phyloP scores from a whole-genome alignment of 768 basidiomycete species.

The Trametes elegans region DNA sequence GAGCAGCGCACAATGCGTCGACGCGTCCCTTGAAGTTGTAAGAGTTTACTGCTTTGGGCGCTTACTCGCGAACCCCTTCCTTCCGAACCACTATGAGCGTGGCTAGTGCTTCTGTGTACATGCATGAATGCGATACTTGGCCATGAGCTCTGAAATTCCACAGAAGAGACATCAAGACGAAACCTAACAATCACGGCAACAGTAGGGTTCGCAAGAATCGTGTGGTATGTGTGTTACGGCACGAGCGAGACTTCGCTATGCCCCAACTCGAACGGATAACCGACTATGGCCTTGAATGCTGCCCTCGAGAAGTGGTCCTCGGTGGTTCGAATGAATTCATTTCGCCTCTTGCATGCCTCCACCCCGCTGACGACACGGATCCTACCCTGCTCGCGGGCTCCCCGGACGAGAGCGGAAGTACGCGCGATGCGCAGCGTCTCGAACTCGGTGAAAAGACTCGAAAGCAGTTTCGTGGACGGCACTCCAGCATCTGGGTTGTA shows the following conservation, averaged over 20 bases:
- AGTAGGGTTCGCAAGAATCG: too few relatives aligned
- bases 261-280: neutral
- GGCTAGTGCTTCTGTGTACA: too few relatives aligned
- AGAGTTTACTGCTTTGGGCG: too few relatives aligned
- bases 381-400: constrained; percentile 37
- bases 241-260: neutral
- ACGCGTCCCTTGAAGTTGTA: too few relatives aligned
- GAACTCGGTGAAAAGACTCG: constrained; percentile 33
- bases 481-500: constrained; percentile 29
- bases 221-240: too few relatives aligned
- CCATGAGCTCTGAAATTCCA: too few relatives aligned
- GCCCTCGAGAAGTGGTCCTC: neutral
- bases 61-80: too few relatives aligned
- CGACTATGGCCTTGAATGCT: neutral
- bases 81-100: too few relatives aligned
- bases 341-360: constrained; percentile 33
- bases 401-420: constrained; percentile 34
- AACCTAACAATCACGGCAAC: too few relatives aligned
- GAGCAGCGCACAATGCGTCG: too few relatives aligned
- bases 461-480: constrained; percentile 32
- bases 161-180: too few relatives aligned
- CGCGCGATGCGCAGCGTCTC: constrained; percentile 37
- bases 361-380: constrained; percentile 33
- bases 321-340: constrained; percentile 20
- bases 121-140: too few relatives aligned